Evolutionary conservation across 2,329 filamentous ascomycete species (phyloP).

Genomic region (Capronia epimyces): DNA sequence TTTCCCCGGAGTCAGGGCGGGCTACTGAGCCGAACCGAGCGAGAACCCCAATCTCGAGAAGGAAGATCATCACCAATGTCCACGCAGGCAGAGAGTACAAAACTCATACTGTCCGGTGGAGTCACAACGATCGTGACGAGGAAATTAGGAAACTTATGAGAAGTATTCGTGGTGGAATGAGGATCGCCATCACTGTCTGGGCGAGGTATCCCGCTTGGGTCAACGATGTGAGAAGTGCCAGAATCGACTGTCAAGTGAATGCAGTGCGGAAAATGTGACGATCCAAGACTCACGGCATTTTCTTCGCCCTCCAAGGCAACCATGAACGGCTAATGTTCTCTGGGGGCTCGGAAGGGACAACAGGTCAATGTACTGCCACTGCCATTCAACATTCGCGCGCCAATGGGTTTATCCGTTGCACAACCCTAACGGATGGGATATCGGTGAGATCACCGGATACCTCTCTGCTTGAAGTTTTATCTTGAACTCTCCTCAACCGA

Average conservation of each 20-base stretch:
- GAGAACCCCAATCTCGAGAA: neutral
- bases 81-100: slow-evolving; percentile 18
- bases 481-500: neutral
- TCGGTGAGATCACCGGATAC: too few relatives aligned
- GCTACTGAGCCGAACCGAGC: neutral
- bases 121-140: slow-evolving; percentile 13
- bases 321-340: neutral
- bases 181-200: slow-evolving; percentile 17
- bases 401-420: too few relatives aligned
- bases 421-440: too few relatives aligned
- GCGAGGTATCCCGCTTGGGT: slow-evolving; percentile 15
- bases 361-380: too few relatives aligned
- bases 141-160: slow-evolving; percentile 14
- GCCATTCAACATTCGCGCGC: too few relatives aligned
- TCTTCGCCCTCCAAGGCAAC: neutral
- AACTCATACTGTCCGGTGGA: slow-evolving; percentile 18
- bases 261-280: slow-evolving; percentile 17
- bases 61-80: slow-evolving; percentile 19
- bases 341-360: too few relatives aligned
- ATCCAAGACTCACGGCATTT: neutral
- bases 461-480: neutral
- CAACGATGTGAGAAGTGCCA: slow-evolving; percentile 15
- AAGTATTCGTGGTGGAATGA: slow-evolving; percentile 14
- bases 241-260: slow-evolving; percentile 14
- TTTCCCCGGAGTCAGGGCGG: slow-evolving; percentile 1